Evolutionary conservation across 1,284 basidiomycete species (phyloP).

Genomic region (Tausonia pullulans): DNA sequence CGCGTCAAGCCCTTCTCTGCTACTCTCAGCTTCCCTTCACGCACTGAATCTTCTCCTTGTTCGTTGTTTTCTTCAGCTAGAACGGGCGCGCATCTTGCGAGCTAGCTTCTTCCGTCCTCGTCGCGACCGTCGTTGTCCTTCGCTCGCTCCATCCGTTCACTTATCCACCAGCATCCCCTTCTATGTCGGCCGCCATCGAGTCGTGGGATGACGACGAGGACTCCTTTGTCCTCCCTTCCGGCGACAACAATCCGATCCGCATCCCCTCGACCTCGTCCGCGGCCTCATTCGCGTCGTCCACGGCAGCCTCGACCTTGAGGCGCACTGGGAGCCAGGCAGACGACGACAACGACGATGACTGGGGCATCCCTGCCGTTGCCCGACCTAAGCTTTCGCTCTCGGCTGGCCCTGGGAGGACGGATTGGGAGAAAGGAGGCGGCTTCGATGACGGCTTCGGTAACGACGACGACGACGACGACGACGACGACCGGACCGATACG

Average conservation of each 20-base stretch:
- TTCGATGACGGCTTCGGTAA: slow-evolving; percentile 7
- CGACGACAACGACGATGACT: slow-evolving; percentile 1
- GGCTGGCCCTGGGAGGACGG: not conserved
- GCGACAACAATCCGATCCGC: slow-evolving; percentile 9
- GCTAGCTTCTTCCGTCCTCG: not conserved
- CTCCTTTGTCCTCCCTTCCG: slow-evolving; percentile 5
- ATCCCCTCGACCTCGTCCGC: slow-evolving; percentile 4
- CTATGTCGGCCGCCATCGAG: slow-evolving; percentile 4
- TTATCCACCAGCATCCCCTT: not conserved
- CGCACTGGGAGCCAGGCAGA: not conserved
- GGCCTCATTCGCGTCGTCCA: not conserved
- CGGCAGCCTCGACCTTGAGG: too few relatives aligned
- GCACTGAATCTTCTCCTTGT: not conserved
- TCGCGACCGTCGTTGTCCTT: too few relatives aligned
- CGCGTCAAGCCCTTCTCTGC: not conserved
- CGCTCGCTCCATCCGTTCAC: not conserved
- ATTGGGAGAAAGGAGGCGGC: not conserved
- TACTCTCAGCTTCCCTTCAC: not conserved
- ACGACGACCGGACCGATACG: slow-evolving; percentile 8
- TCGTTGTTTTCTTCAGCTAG: not conserved
- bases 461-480: slow-evolving; percentile 18
- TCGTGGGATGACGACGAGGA: slow-evolving; percentile 10
- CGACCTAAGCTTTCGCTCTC: not conserved
- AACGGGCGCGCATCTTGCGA: not conserved
- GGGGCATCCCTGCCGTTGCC: not conserved